Conservation (phyloP, 2,329 filamentous ascomycete genomes). For the Phialophora tarda region DNA sequence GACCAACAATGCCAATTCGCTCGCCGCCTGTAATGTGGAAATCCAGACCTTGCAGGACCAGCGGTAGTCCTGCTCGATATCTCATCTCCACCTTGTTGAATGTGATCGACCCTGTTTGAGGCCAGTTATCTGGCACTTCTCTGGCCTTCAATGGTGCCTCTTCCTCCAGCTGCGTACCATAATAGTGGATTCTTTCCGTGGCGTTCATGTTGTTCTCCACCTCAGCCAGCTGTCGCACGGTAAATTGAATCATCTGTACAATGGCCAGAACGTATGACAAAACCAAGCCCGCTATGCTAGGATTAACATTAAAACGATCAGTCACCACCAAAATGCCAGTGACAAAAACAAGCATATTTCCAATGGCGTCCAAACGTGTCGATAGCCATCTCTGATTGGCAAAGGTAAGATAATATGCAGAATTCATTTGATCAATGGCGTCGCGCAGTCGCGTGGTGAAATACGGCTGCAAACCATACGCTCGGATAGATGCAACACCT, state of each 20-base stretch:
- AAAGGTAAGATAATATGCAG: slow-evolving; percentile 92
- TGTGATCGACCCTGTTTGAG: slow-evolving; percentile 79
- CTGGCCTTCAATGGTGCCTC: slow-evolving; percentile 81
- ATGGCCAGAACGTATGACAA: slow-evolving; percentile 92
- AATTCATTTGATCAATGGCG: slow-evolving; percentile 88
- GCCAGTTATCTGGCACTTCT: slow-evolving; percentile 78
- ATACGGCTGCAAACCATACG: slow-evolving; percentile 79
- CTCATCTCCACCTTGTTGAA: slow-evolving; percentile 80
- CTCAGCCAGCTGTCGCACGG: slow-evolving; percentile 88
- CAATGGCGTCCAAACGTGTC: slow-evolving; percentile 81
- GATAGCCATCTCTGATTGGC: slow-evolving; percentile 95
- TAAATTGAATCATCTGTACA: slow-evolving; percentile 95
- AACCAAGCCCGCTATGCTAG: slow-evolving; percentile 84
- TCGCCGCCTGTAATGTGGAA: slow-evolving; percentile 53
- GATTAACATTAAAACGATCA: slow-evolving; percentile 81
- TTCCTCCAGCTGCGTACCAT: slow-evolving; percentile 83
- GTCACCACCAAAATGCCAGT: slow-evolving; percentile 91
- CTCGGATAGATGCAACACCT: slow-evolving; percentile 82
- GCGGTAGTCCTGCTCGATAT: slow-evolving; percentile 72
- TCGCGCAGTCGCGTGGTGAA: slow-evolving; percentile 73
- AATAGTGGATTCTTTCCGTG: slow-evolving; percentile 89
- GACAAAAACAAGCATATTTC: slow-evolving; percentile 82
- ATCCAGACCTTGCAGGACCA: slow-evolving; percentile 72
- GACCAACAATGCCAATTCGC: slow-evolving; percentile 55
- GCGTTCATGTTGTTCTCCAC: slow-evolving; percentile 99